Percentiles rank a stretch among this genome's conserved stretches.
These are phyloP conservation scores for Penicillium dipodomyicola DNA, from an alignment of 495 filamentous ascomycete species.

Conservation along the genomic window DNA sequence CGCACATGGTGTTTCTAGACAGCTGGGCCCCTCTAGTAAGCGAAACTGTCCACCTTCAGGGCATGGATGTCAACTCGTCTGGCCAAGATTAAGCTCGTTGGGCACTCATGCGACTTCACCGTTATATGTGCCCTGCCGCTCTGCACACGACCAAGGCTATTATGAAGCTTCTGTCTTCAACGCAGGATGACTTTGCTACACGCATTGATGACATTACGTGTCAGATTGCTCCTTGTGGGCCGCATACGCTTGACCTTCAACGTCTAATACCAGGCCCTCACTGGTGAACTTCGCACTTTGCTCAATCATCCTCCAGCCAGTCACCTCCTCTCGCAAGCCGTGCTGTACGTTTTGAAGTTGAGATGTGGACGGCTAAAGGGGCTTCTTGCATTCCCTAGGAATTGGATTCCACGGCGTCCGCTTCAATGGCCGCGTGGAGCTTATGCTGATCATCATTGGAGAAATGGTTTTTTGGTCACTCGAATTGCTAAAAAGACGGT, in stretches of 20 bases:
- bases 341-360: slow-evolving; percentile 59
- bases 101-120: slow-evolving; percentile 1
- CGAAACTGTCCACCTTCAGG: background rate
- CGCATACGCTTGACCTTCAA: background rate
- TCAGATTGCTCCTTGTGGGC: background rate
- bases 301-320: slow-evolving; percentile 36
- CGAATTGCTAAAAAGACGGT: slow-evolving; percentile 57
- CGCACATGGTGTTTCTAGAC: background rate
- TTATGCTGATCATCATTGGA: slow-evolving; percentile 57
- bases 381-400: slow-evolving; percentile 15
- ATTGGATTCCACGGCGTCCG: slow-evolving; percentile 61
- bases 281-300: slow-evolving; percentile 16
- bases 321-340: slow-evolving; percentile 43
- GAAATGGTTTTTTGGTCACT: slow-evolving; percentile 58
- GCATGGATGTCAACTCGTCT: no score
- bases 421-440: no score
- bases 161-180: no score
- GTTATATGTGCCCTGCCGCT: background rate
- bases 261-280: background rate
- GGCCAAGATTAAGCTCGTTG: background rate
- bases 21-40: background rate
- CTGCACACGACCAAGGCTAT: no score
- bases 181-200: no score
- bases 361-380: slow-evolving; percentile 37
- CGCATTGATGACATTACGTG: no score